phyloP scores from a whole-genome alignment of 2,329 filamentous ascomycete genomes.

The Pseudofabraea citricarpa region DNA sequence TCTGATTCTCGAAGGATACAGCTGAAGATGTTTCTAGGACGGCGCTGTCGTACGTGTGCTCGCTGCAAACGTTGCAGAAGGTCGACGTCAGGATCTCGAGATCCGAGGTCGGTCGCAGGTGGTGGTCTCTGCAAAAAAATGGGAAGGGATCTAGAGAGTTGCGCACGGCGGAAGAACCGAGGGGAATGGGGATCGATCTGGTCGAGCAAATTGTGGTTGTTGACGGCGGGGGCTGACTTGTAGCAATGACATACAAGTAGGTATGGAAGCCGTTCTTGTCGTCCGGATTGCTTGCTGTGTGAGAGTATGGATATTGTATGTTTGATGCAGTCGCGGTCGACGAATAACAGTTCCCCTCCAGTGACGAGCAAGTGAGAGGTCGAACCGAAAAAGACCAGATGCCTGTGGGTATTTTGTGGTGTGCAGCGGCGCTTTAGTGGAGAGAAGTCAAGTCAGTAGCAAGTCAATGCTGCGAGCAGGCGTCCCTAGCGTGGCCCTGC shows the following conservation, averaged over 20 bases:
- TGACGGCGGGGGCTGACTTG: neutral
- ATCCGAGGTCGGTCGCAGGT: neutral
- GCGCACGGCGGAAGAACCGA: neutral
- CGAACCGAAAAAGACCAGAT: neutral
- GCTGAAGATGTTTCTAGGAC: too few species aligned
- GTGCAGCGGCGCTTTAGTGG: constrained; percentile 4
- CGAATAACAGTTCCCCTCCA: neutral
- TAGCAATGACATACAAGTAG: too few species aligned
- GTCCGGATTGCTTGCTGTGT: too few species aligned
- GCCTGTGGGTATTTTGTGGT: constrained; percentile 1
- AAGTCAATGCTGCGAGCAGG: constrained; percentile 2
- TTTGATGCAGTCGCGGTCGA: neutral
- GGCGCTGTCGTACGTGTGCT: too few species aligned
- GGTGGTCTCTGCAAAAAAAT: neutral
- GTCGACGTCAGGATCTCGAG: too few species aligned
- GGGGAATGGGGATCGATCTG: neutral
- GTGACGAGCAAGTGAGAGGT: neutral
- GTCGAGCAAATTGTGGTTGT: neutral
- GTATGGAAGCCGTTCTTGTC: too few species aligned
- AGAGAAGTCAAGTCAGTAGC: neutral
- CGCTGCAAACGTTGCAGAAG: too few species aligned
- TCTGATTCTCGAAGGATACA: neutral
- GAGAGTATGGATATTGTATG: neutral
- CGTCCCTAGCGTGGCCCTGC: neutral
- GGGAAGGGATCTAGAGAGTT: neutral